Evolutionary conservation across 1,284 basidiomycete genomes (phyloP).

Genomic region (Ceratobasidium sp.): DNA sequence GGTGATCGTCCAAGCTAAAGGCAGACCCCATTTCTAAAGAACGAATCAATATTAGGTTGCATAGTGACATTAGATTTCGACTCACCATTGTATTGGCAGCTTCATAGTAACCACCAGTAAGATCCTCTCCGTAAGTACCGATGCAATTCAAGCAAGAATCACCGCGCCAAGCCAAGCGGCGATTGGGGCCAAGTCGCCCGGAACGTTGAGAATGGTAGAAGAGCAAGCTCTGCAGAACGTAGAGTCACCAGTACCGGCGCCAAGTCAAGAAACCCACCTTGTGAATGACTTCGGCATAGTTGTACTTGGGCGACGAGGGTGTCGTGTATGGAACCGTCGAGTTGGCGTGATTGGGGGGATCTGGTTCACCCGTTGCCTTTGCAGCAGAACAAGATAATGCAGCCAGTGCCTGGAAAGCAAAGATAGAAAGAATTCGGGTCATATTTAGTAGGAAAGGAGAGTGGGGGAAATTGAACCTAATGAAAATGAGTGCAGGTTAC

Average conservation of each 20-base stretch:
- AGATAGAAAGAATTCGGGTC: constrained; percentile 30
- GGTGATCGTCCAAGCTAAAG: constrained; percentile 42
- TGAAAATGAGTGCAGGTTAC: background rate
- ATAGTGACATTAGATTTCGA: background rate
- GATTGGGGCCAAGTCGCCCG: constrained; percentile 41
- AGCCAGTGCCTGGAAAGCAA: constrained; percentile 29
- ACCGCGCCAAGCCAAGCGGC: constrained; percentile 41
- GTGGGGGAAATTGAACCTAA: background rate
- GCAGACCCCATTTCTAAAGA: constrained; percentile 43
- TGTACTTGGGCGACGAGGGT: constrained; percentile 40
- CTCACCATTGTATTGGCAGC: constrained; percentile 43
- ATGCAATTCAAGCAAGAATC: constrained; percentile 41
- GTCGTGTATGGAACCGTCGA: constrained; percentile 41
- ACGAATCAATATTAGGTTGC: background rate
- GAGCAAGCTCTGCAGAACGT: constrained; percentile 32
- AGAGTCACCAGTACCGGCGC: background rate
- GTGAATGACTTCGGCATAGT: constrained; percentile 44
- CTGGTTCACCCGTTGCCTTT: background rate
- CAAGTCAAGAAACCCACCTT: constrained; percentile 7
- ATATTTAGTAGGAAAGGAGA: constrained; percentile 5
- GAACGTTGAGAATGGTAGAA: constrained; percentile 43
- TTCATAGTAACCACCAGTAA: constrained; percentile 42
- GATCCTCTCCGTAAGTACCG: constrained; percentile 39
- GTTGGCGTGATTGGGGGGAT: constrained; percentile 42
- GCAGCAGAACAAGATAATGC: constrained; percentile 1